Percentiles rank a stretch among this genome's conserved stretches.
Conservation (phyloP, 2,329 filamentous ascomycete genomes). For the Westerdykella aurantiaca region DNA sequence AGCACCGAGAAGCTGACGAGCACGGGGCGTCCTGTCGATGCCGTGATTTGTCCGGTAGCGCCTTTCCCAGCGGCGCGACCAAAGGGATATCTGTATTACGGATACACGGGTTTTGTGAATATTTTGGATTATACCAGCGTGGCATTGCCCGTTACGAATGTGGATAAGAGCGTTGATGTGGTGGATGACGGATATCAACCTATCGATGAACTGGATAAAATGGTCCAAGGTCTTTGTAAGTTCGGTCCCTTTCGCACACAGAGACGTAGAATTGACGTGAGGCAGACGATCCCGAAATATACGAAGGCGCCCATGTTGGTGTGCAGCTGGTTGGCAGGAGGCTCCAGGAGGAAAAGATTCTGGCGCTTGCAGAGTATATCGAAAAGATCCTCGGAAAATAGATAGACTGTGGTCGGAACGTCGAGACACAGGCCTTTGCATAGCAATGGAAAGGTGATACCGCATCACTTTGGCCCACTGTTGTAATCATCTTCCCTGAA, state of each 20-base stretch:
- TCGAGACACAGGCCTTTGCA: neutral
- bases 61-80: conserved; percentile 33
- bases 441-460: neutral
- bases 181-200: conserved; percentile 20
- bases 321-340: conserved; percentile 35
- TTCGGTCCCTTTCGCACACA: conserved; percentile 1
- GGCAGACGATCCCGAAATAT: conserved; percentile 37
- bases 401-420: neutral
- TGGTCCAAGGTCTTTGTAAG: conserved; percentile 26
- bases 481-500: conserved; percentile 46
- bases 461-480: conserved; percentile 14
- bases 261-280: conserved; percentile 4
- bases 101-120: conserved; percentile 29
- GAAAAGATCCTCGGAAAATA: conserved; percentile 17
- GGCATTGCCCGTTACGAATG: conserved; percentile 30
- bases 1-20: conserved; percentile 18
- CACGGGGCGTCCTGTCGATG: conserved; percentile 34
- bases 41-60: conserved; percentile 32
- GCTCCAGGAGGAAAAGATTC: conserved; percentile 37
- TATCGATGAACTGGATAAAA: conserved; percentile 23
- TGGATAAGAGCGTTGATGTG: conserved; percentile 24
- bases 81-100: conserved; percentile 30
- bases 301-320: conserved; percentile 34
- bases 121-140: conserved; percentile 31
- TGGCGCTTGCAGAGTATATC: conserved; percentile 33